Percentiles rank a stretch among this genome's conserved stretches.
These are phyloP conservation scores for Monsonia emarginata DNA, from an alignment of 441 rosid genomes.

Conservation along the genomic window DNA sequence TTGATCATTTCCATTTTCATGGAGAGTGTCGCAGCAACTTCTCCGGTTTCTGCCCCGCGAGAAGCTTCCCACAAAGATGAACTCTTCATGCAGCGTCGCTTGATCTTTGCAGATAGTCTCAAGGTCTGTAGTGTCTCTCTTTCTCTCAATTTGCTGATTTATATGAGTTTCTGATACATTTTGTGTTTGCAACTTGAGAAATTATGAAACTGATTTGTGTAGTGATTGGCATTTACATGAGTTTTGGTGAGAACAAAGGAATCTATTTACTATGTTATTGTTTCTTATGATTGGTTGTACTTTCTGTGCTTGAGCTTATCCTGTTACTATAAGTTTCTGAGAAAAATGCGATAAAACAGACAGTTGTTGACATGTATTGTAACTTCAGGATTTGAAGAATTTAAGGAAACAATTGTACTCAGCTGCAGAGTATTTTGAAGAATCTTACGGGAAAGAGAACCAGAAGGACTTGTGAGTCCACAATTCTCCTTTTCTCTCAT, in stretches of 20 bases:
- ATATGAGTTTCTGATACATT: background rate
- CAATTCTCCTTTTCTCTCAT: background rate
- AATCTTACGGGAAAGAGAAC: conserved; percentile 40
- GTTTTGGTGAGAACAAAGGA: background rate
- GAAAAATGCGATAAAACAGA: background rate
- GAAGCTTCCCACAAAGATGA: conserved; percentile 56
- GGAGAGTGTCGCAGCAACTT: conserved; percentile 29
- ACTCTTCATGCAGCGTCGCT: conserved; percentile 54
- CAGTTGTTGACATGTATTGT: background rate
- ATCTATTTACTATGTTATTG: background rate
- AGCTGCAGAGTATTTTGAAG: conserved; percentile 83
- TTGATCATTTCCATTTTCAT: conserved; percentile 13
- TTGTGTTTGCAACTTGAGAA: background rate
- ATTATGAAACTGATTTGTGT: background rate
- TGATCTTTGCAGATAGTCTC: conserved; percentile 56
- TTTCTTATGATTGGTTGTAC: background rate
- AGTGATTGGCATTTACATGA: background rate
- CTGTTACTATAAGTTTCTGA: background rate
- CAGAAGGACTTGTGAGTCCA: conserved; percentile 53
- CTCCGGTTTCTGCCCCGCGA: conserved; percentile 34
- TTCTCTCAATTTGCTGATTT: background rate
- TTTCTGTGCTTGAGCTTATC: background rate
- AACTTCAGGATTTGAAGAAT: conserved; percentile 57
- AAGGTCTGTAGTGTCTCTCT: conserved; percentile 31
- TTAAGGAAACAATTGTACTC: conserved; percentile 66